Base-by-base conservation (phyloP, 2,329 filamentous ascomycete species). In the Beauveria varroae region DNA sequence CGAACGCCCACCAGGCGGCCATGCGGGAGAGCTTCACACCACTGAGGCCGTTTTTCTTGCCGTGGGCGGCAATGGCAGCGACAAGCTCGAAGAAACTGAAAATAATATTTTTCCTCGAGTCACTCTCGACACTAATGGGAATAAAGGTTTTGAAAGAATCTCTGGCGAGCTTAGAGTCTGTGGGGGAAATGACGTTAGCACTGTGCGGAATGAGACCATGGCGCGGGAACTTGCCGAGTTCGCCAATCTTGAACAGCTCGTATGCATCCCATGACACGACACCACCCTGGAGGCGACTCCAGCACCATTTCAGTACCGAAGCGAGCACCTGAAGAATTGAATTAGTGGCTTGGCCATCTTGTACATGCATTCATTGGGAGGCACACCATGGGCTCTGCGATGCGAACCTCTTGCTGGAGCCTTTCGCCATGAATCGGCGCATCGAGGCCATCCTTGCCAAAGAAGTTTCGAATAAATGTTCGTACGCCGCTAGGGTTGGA, bases 1-100 rank as follows among this genome's bases (percentile, higher is more conserved):
- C 93, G 72, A 99, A 99, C 1, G 93, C 92, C 95, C 95, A 99
- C 95, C 95, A 99, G 51, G 93, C 92, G 46, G 93, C 95, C 82
- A 96, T 91, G 66, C 95, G 86, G 10, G 95, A 98, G 60, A 99
- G 82, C 74, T 98, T 98, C 65, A 93, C 86, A 28, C 95, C 95
- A 63, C 92, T 91, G 65, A 99, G 85, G 49, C 95, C 95, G 72
- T 99, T 99, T 60, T 81, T 86, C 77, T 98, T 98, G 67, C 91
- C 91, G 69, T 97, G 91, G 16, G 95, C 95, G 40, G 95, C 93
- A 67, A 97, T 86, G 8, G 93, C 91, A 3, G 93, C 87, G 50
- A 99, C 78, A 0, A 99, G 85, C 68, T 98, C 93, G 75, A 98
- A 99, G 75, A 96, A 98, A 75, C 96, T 90, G 70, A 96, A 93